Conservation (phyloP, 768 basidiomycete species). For the Mycena galopus region DNA sequence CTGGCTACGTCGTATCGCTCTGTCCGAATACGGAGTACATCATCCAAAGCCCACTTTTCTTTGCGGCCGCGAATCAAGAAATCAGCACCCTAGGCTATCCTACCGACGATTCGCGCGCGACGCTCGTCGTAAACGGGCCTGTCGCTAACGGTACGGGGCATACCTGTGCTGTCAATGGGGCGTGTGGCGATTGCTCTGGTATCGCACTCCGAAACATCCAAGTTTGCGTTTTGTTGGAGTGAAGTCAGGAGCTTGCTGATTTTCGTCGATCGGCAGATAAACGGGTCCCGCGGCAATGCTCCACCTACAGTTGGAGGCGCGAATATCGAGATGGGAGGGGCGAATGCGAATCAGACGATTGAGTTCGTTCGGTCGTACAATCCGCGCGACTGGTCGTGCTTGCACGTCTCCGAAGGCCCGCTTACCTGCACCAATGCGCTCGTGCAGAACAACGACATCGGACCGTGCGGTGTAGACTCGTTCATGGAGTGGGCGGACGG, state of each 20-base stretch:
- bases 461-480: slow-evolving; percentile 75
- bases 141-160: slow-evolving; percentile 74
- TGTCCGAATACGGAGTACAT: slow-evolving; percentile 75
- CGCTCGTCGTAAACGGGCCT: slow-evolving; percentile 76
- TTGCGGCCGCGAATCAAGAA: slow-evolving; percentile 79
- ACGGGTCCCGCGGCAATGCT: slow-evolving; percentile 74
- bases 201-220: slow-evolving; percentile 80
- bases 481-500: slow-evolving; percentile 88
- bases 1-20: slow-evolving; percentile 74
- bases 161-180: slow-evolving; percentile 79
- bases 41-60: slow-evolving; percentile 75
- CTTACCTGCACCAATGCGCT: slow-evolving; percentile 73
- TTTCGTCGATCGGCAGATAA: slow-evolving; percentile 62
- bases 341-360: slow-evolving; percentile 77
- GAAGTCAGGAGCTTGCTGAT: neutral
- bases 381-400: slow-evolving; percentile 86
- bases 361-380: slow-evolving; percentile 84
- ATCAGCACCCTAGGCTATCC: slow-evolving; percentile 88
- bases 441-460: slow-evolving; percentile 87
- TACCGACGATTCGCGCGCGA: slow-evolving; percentile 73
- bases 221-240: slow-evolving; percentile 49
- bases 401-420: slow-evolving; percentile 81
- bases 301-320: slow-evolving; percentile 71
- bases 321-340: slow-evolving; percentile 89
- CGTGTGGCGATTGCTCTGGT: slow-evolving; percentile 69